A percentile compares a stretch with the other conserved stretches of the same genome.
Evolutionary conservation across 495 filamentous ascomycete genomes (phyloP).

Genomic region (Trichoderma erinaceum): DNA sequence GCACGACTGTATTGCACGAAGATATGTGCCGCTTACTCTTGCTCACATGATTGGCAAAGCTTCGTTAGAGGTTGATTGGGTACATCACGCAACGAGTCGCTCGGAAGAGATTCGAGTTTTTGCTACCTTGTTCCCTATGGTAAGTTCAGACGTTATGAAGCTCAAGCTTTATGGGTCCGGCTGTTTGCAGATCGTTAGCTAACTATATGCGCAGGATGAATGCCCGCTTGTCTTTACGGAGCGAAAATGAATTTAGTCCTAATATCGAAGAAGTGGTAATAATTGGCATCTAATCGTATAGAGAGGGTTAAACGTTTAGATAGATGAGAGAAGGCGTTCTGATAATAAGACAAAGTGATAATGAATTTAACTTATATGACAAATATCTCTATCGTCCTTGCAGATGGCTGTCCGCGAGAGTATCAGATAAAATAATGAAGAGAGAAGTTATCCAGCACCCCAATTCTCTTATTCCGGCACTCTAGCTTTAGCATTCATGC

Average conservation of each 20-base stretch:
- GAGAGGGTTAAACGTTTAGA: too few relatives aligned
- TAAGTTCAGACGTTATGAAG: constrained; percentile 39
- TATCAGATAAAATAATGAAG: too few relatives aligned
- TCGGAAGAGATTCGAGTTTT: constrained; percentile 98
- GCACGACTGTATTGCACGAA: constrained; percentile 94
- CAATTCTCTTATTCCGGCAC: neutral
- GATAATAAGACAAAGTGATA: too few relatives aligned
- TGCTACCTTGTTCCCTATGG: constrained; percentile 93
- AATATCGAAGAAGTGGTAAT: too few relatives aligned
- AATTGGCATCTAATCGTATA: too few relatives aligned
- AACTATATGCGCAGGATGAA: constrained; percentile 43
- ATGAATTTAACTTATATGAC: too few relatives aligned
- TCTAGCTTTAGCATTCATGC: too few relatives aligned
- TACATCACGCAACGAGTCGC: constrained; percentile 68
- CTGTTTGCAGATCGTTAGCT: neutral
- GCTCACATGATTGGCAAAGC: constrained; percentile 92
- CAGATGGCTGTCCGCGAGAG: too few relatives aligned
- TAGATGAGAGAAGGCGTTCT: too few relatives aligned
- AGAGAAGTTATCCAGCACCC: neutral
- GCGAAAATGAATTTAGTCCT: constrained; percentile 17
- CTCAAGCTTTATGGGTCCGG: neutral
- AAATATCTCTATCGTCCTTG: too few relatives aligned
- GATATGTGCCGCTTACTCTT: constrained; percentile 80
- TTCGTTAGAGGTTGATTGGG: constrained; percentile 81
- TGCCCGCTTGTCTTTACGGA: constrained; percentile 59